These are phyloP conservation scores for Akebia trifoliata DNA, from an alignment of 164 flowering plant genomes.

Conservation along the genomic window DNA sequence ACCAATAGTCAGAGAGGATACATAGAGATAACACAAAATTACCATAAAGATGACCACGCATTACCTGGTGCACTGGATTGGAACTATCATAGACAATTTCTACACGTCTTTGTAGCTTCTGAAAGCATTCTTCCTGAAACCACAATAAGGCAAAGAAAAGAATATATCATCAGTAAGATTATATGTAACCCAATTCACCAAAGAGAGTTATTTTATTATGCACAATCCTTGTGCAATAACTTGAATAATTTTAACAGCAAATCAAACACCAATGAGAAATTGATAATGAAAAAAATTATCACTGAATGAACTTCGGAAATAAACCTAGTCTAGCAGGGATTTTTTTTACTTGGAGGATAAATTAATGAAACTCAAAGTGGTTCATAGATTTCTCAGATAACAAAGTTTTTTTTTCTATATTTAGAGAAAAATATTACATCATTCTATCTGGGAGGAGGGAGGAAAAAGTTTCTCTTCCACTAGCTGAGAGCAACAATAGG, in stretches of 20 bases:
- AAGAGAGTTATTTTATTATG: too few species aligned
- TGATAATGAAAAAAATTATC: not conserved
- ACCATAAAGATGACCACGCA: conserved; percentile 1
- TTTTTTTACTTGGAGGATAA: too few species aligned
- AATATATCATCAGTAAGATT: not conserved
- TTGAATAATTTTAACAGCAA: not conserved
- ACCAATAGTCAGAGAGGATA: not conserved
- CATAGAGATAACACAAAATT: not conserved
- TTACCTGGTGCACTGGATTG: conserved; percentile 80
- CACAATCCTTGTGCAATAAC: too few species aligned
- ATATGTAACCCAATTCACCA: too few species aligned
- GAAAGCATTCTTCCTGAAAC: conserved; percentile 85
- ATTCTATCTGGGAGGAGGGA: too few species aligned
- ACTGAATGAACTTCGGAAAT: not conserved
- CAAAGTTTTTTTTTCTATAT: too few species aligned
- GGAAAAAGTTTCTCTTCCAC: too few species aligned
- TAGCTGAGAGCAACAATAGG: too few species aligned
- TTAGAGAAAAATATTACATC: too few species aligned
- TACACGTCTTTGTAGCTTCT: conserved; percentile 70
- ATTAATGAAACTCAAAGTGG: too few species aligned
- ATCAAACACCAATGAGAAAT: not conserved
- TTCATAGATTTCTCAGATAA: too few species aligned
- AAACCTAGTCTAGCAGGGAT: not conserved
- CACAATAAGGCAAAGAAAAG: conserved; percentile 7
- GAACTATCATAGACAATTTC: conserved; percentile 86